Evolutionary conservation across 306 rosid genomes (phyloP), one percentile per base, ranked within the genome.

Genomic region (Cucurbita maxima): DNA sequence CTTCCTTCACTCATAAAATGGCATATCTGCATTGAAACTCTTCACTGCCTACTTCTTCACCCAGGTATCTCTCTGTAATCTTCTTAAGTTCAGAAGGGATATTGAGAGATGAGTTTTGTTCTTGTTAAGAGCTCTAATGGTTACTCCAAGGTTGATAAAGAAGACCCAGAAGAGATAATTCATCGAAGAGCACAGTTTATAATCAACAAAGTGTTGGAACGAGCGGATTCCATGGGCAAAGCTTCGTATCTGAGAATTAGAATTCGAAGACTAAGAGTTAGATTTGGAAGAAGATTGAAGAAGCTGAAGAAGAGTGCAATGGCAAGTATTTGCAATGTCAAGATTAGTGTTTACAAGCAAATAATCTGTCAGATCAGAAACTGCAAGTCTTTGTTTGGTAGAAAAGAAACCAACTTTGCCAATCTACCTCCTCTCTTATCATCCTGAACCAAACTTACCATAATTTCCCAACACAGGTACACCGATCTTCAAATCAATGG

Each of bases 161-260:
- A 93, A 53, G 96, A 93, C 69, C 88, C 86, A 13, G 87, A 88
- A 79, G 96, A 88, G 66, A 43, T 51, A 48, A 80, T 77, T 18
- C 98, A 81, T 43, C 45, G 86, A 63, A 78, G 84, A 72, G 94
- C 97, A 11, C 98, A 87, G 84, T 90, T 93, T 79, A 83, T 93
- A 83, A 87, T 93, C 83, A 77, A 90, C 83, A 88, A 88, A 45
- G 84, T 63, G 63, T 45, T 93, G 86, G 86, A 82, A 55, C 74
- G 81, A 78, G 94, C 85, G 13, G 87, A 90, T 67, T 69, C 72
- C 56, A 70, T 78, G 43, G 74, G 82, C 56, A 84, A 73, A 56
- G 76, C 84, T 12, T 86, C 87, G 4, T 79, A 74, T 50, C 67
- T 84, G 58, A 82, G 96, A 76, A 78, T 93, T 51, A 85, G 89